These are phyloP conservation scores for Aspergillus heteromorphus DNA, from an alignment of 495 filamentous ascomycete genomes.

Conservation along the genomic window DNA sequence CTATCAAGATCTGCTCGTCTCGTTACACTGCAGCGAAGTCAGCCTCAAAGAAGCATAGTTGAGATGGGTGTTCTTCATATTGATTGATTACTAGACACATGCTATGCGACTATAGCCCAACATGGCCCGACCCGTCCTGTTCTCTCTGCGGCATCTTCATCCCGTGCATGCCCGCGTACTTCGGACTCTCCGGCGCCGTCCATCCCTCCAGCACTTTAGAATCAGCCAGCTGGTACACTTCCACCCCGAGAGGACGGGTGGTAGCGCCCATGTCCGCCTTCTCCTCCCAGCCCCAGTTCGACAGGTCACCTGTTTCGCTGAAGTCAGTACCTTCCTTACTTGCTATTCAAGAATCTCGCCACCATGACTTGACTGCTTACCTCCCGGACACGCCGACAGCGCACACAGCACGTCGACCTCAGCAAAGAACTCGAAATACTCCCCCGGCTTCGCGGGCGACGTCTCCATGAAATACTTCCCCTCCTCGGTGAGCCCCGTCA, in stretches of 20 bases:
- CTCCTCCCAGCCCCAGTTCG: constrained; percentile 68
- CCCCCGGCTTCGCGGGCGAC: constrained; percentile 58
- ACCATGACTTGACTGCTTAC: constrained; percentile 19
- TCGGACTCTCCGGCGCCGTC: constrained; percentile 50
- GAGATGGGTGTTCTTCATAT: neutral
- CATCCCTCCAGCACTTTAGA: constrained; percentile 49
- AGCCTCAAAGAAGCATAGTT: neutral
- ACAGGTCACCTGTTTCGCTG: constrained; percentile 51
- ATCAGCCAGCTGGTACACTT: constrained; percentile 59
- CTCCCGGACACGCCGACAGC: constrained; percentile 56
- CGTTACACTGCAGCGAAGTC: neutral
- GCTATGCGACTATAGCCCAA: constrained; percentile 21
- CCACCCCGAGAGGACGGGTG: constrained; percentile 66
- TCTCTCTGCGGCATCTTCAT: constrained; percentile 43
- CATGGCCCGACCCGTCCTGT: constrained; percentile 22
- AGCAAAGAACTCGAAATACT: constrained; percentile 72
- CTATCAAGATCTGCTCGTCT: too few relatives aligned
- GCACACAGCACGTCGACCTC: constrained; percentile 72
- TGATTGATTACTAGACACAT: too few relatives aligned
- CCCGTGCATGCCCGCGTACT: constrained; percentile 65
- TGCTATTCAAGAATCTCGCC: too few relatives aligned
- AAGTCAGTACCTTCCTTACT: neutral
- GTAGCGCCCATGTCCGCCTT: constrained; percentile 65
- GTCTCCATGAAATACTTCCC: constrained; percentile 76
- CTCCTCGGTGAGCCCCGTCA: constrained; percentile 64